Evolutionary conservation across 179 eudicot genomes (phyloP).

Genomic region (Beta lomatogona): DNA sequence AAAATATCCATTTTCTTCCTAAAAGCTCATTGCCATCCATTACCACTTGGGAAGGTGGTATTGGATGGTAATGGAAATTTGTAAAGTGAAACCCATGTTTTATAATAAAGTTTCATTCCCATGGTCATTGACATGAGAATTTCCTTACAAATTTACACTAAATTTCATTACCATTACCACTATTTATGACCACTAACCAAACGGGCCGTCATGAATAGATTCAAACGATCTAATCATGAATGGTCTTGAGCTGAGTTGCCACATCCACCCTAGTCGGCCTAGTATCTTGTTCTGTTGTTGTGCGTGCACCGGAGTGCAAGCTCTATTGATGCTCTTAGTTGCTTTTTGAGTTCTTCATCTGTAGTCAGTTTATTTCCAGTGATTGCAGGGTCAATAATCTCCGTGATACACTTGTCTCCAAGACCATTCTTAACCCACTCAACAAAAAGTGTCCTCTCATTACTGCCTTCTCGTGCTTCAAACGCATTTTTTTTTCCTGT

Average conservation of each 20-base stretch:
- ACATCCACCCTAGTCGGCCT: conserved; percentile 4
- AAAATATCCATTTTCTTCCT: too few species aligned
- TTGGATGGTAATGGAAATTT: too few species aligned
- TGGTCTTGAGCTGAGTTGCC: background rate
- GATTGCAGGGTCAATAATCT: background rate
- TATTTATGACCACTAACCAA: too few species aligned
- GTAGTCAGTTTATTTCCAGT: background rate
- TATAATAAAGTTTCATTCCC: too few species aligned
- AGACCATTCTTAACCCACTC: background rate
- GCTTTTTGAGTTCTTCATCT: background rate
- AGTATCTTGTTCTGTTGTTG: background rate
- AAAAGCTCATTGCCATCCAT: too few species aligned
- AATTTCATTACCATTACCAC: too few species aligned
- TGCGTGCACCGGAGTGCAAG: background rate
- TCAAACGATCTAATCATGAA: background rate
- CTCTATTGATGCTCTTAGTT: background rate
- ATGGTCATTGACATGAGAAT: too few species aligned
- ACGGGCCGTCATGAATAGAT: too few species aligned
- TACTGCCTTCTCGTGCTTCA: background rate
- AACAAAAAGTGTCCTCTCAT: background rate
- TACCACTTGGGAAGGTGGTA: too few species aligned
- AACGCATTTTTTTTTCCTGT: background rate
- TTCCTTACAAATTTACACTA: too few species aligned
- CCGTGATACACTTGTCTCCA: background rate
- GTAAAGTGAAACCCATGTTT: too few species aligned